These are phyloP conservation scores for Cercospora berteroae DNA, from an alignment of 2,329 filamentous ascomycete genomes.

Conservation along the genomic window DNA sequence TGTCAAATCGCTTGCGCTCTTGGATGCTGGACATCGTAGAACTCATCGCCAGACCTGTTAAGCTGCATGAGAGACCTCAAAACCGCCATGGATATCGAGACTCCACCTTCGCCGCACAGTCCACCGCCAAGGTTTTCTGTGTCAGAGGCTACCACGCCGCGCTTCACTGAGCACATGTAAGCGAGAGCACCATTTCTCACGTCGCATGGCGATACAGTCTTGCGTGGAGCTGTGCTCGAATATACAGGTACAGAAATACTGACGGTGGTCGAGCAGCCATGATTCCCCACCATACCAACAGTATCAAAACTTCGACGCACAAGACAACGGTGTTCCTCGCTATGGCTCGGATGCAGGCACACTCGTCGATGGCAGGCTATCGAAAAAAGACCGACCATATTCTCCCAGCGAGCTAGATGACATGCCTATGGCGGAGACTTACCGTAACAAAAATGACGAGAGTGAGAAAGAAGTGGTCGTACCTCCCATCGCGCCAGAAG, in stretches of 20 bases:
- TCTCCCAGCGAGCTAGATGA: constrained; percentile 29
- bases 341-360: constrained; percentile 17
- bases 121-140: constrained; percentile 27
- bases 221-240: not conserved
- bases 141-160: constrained; percentile 18
- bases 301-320: constrained; percentile 24
- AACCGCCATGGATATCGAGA: constrained; percentile 3
- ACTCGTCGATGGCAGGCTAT: constrained; percentile 15
- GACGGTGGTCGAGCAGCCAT: constrained; percentile 15
- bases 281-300: constrained; percentile 31
- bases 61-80: not conserved
- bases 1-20: not conserved
- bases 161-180: constrained; percentile 34
- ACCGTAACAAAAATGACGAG: constrained; percentile 26
- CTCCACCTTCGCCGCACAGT: constrained; percentile 13
- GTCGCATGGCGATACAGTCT: not conserved
- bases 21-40: not conserved
- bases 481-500: constrained; percentile 18
- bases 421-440: constrained; percentile 31
- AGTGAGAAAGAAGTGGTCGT: constrained; percentile 34
- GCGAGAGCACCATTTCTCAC: constrained; percentile 4
- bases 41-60: not conserved
- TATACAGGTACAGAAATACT: not conserved
- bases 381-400: constrained; percentile 27
- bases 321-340: constrained; percentile 20